A percentile compares a stretch with the other conserved stretches of the same genome.
These are phyloP conservation scores for Magnusiomyces tetraspermus DNA, from an alignment of 1,139 yeast genomes.

Conservation along the genomic window DNA sequence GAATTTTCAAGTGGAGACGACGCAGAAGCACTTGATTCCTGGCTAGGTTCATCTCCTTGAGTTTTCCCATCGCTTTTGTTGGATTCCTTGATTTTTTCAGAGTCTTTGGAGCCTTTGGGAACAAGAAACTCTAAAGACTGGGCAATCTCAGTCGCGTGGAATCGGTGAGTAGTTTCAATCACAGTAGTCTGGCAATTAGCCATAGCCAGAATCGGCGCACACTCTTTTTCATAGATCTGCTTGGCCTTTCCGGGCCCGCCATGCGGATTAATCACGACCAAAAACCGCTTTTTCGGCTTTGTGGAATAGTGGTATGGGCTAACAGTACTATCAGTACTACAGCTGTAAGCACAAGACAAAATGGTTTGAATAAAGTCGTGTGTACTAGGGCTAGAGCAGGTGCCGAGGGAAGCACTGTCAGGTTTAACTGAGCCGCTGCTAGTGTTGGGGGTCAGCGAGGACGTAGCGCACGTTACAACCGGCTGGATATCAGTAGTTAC, in stretches of 20 bases:
- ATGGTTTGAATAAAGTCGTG: too few species aligned
- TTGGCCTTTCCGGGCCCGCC: constrained; percentile 83
- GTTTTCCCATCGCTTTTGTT: not conserved
- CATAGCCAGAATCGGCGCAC: constrained; percentile 62
- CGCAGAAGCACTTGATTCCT: too few species aligned
- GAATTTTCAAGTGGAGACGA: too few species aligned
- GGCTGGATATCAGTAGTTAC: too few species aligned
- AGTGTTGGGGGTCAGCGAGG: too few species aligned
- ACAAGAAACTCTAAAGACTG: constrained; percentile 36
- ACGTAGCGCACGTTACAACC: too few species aligned
- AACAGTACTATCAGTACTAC: not conserved
- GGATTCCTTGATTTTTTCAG: too few species aligned
- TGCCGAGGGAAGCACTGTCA: too few species aligned
- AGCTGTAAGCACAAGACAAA: not conserved
- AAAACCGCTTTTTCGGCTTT: constrained; percentile 37
- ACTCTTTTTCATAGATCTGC: constrained; percentile 45
- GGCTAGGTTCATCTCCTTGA: too few species aligned
- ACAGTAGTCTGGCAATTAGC: constrained; percentile 54
- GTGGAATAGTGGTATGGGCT: not conserved
- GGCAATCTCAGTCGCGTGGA: constrained; percentile 72
- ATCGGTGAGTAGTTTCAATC: constrained; percentile 50
- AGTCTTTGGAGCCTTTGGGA: not conserved
- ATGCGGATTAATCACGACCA: constrained; percentile 73
- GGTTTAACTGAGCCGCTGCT: too few species aligned
- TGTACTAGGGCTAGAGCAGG: too few species aligned